Evolutionary conservation across 2,329 filamentous ascomycete genomes (phyloP), one percentile per base, ranked within the genome.

Genomic region (Fusarium decemcellulare): DNA sequence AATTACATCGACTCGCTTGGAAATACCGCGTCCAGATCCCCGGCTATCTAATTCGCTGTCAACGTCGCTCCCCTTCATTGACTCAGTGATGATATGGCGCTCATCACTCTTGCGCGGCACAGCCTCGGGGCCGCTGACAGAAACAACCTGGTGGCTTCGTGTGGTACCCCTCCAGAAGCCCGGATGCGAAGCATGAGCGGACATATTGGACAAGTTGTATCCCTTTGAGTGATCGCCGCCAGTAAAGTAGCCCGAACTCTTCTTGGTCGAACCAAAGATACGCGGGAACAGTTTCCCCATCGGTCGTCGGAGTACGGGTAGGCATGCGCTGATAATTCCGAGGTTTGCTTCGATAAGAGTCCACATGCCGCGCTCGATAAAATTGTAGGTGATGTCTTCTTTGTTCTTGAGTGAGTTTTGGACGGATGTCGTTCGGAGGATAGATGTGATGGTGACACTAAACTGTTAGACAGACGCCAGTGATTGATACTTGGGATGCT

Each of bases 321-420:
- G 73, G 61, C 80, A 81, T 42, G 79, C 73, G 58, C 79, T 79
- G 14, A 82, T 76, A 61, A 81, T 77, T 64, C 78, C 81, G 29
- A 77, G 73, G 29, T 78, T 78, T 34, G 81, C 75, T 57, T 82
- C 81, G n/a, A 78, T 69, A 42, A 81, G 72, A 7, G 78, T 79
- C 78, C 80, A 82, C 30, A 75, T 70, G 34, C 72, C 72, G 36
- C 70, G 62, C 5, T 70, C 50, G 32, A 74, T 72, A 16, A 73
- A 72, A 61, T 60, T 67, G 69, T 72, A 77, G 4, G 76, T 77
- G 3, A 65, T 66, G 43, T 81, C 80, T 15, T 67, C 65, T 39
- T 74, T 78, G 11, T 73, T 78, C 18, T 74, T 74, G 18, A 79
- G 73, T 23, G 76, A 76, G 50, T 77, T 72, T 18, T 68, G 58